Evolutionary conservation across 1,139 yeast genomes (phyloP).

Genomic region (Hyphopichia buzzinii): DNA sequence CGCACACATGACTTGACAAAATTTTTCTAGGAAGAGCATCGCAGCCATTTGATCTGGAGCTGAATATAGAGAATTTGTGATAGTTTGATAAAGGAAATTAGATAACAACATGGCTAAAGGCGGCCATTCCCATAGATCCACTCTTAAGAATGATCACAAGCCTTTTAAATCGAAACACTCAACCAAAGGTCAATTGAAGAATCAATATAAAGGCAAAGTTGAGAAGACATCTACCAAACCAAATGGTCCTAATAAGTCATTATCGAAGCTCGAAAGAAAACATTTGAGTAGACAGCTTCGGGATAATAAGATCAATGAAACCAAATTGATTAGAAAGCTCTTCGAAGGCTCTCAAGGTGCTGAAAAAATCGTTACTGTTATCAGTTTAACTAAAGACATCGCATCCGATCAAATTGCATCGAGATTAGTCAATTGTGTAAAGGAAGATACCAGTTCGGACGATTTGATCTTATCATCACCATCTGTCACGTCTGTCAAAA

Average conservation of each 20-base stretch:
- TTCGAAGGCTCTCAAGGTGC: conserved; percentile 82
- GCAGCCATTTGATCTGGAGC: neutral
- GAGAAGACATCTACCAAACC: conserved; percentile 51
- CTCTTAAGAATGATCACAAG: conserved; percentile 81
- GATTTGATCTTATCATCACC: conserved; percentile 39
- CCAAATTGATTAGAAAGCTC: conserved; percentile 52
- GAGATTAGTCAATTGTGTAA: conserved; percentile 43
- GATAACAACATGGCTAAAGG: conserved; percentile 49
- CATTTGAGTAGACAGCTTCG: conserved; percentile 79
- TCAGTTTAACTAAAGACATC: conserved; percentile 76
- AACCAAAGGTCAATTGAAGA: conserved; percentile 83
- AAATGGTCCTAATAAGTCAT: conserved; percentile 41
- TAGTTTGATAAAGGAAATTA: neutral
- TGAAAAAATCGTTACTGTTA: conserved; percentile 76
- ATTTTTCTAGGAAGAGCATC: neutral
- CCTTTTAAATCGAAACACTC: conserved; percentile 90
- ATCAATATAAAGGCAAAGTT: conserved; percentile 80
- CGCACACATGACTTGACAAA: neutral
- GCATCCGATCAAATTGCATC: conserved; percentile 57
- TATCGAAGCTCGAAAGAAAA: conserved; percentile 71
- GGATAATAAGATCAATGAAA: conserved; percentile 62
- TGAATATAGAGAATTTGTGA: neutral
- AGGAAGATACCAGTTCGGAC: conserved; percentile 23
- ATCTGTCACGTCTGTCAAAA: conserved; percentile 46
- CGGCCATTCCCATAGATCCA: conserved; percentile 78